Conservation (phyloP, 2,329 filamentous ascomycete species). For the Pseudogymnoascus sp. region DNA sequence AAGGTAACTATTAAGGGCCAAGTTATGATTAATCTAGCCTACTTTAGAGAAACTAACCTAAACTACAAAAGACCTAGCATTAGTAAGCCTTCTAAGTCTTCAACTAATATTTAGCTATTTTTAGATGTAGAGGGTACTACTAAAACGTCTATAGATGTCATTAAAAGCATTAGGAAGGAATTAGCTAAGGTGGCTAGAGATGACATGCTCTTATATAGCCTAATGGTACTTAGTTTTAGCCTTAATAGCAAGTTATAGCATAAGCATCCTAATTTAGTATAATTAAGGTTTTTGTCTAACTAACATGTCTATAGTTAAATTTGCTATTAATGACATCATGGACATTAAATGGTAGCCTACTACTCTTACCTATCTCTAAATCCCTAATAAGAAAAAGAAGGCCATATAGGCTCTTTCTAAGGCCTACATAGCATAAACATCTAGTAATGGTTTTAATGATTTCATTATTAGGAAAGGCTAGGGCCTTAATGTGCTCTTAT, state of each 20-base stretch:
- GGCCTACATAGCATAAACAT: neutral
- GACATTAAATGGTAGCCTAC: constrained; percentile 21
- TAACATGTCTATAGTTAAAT: constrained; percentile 16
- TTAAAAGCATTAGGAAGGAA: constrained; percentile 12
- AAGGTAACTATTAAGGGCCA: constrained; percentile 19
- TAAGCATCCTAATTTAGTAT: constrained; percentile 11
- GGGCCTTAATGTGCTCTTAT: constrained; percentile 1
- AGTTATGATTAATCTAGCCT: constrained; percentile 25
- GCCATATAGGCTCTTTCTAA: constrained; percentile 10
- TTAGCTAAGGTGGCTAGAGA: constrained; percentile 15
- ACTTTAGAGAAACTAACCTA: constrained; percentile 24
- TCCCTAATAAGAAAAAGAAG: constrained; percentile 20
- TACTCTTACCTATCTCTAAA: constrained; percentile 19
- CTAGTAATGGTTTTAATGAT: neutral
- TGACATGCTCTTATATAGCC: constrained; percentile 20
- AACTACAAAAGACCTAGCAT: constrained; percentile 20
- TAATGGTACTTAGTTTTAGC: constrained; percentile 19
- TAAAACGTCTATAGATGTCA: constrained; percentile 1
- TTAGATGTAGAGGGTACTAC: neutral
- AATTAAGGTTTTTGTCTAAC: neutral
- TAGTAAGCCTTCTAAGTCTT: neutral
- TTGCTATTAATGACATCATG: constrained; percentile 18
- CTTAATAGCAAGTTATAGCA: constrained; percentile 20
- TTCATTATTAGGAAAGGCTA: neutral
- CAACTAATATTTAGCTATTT: neutral